A percentile compares a stretch with the other conserved stretches of the same genome.
Conservation (phyloP, 2,329 filamentous ascomycete species). For the Colletotrichum gigasporum region DNA sequence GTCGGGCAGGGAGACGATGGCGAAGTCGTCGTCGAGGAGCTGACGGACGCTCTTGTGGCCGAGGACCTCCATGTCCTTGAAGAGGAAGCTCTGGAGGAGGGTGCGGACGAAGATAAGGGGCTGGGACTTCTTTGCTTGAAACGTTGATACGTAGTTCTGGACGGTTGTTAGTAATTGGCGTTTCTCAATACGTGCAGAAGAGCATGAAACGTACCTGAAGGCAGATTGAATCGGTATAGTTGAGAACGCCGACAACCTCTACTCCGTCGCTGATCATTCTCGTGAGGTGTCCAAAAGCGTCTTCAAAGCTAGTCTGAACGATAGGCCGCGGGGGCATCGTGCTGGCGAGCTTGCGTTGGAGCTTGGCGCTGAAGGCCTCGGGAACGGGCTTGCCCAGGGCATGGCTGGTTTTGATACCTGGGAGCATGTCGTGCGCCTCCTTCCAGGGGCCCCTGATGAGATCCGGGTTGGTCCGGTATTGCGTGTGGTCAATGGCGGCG, state of each 20-base stretch:
- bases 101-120: constrained; percentile 86
- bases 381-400: constrained; percentile 71
- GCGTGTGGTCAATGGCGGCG: constrained; percentile 58
- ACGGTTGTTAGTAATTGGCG: not conserved
- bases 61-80: constrained; percentile 75
- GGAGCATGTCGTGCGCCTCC: constrained; percentile 59
- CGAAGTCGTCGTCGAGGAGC: constrained; percentile 85
- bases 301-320: constrained; percentile 77
- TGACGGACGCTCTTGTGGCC: constrained; percentile 75
- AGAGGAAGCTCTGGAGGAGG: constrained; percentile 79
- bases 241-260: constrained; percentile 73
- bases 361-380: constrained; percentile 87
- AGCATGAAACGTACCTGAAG: constrained; percentile 62
- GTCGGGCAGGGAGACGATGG: constrained; percentile 77
- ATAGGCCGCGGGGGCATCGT: constrained; percentile 94
- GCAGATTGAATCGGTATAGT: constrained; percentile 74
- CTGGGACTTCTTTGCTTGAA: constrained; percentile 82
- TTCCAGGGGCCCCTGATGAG: constrained; percentile 62
- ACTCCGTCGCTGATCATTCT: constrained; percentile 77
- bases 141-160: constrained; percentile 77
- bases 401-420: constrained; percentile 67
- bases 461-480: constrained; percentile 54
- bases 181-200: not conserved
- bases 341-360: constrained; percentile 91
- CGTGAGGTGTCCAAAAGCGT: constrained; percentile 75